A percentile compares a stretch with the other conserved stretches of the same genome.
These are phyloP conservation scores for Lepidium aucheri DNA, from an alignment of 345 rosid species.

Conservation along the genomic window DNA sequence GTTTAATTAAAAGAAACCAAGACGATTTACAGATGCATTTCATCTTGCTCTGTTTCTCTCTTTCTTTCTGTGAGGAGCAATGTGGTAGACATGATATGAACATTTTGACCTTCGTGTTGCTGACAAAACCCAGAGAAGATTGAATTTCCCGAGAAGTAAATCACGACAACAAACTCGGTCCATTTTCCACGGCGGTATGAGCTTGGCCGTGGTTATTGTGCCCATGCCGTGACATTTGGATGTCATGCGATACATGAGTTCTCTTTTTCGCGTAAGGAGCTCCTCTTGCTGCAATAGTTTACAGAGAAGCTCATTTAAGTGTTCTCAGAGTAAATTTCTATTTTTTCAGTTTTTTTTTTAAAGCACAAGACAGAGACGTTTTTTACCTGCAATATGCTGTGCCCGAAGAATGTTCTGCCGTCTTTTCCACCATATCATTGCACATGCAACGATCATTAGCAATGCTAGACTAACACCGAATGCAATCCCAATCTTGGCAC, in stretches of 20 bases:
- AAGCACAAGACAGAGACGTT: background rate
- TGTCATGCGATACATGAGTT: constrained; percentile 69
- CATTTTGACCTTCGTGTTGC: background rate
- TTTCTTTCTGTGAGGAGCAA: background rate
- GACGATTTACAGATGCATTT: constrained; percentile 23
- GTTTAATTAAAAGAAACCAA: background rate
- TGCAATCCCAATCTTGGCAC: constrained; percentile 77
- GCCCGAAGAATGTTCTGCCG: constrained; percentile 86
- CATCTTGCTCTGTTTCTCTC: background rate
- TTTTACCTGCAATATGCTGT: constrained; percentile 72
- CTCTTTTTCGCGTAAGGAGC: constrained; percentile 98
- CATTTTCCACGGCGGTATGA: constrained; percentile 75
- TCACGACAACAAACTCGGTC: constrained; percentile 67
- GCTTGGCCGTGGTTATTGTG: constrained; percentile 43
- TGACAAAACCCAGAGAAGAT: background rate
- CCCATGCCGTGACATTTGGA: constrained; percentile 67
- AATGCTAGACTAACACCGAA: constrained; percentile 50
- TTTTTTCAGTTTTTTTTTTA: too few relatives aligned
- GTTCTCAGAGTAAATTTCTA: background rate
- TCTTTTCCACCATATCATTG: constrained; percentile 77
- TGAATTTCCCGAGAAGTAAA: background rate
- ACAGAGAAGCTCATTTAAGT: background rate
- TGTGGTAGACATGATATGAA: constrained; percentile 8
- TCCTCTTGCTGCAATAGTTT: constrained; percentile 58
- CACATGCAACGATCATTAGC: constrained; percentile 48